phyloP scores from a whole-genome alignment of 768 basidiomycete species.

The Trametes coccinea region DNA sequence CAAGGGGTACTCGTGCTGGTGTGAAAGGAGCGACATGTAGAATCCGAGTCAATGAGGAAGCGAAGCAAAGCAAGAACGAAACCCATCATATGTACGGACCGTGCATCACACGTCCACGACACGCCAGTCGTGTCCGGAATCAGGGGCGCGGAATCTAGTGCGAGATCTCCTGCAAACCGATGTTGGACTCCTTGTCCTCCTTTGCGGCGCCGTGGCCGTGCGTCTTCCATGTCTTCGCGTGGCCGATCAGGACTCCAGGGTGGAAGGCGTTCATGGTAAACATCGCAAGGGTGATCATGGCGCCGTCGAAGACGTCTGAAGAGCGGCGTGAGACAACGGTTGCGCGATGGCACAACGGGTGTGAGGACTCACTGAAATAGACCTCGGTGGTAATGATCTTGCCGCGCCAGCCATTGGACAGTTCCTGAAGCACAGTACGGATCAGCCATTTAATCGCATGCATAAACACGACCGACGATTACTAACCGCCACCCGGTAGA shows the following conservation, averaged over 20 bases:
- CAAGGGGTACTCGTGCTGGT: no score
- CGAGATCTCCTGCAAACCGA: no score
- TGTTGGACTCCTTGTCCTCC: background rate
- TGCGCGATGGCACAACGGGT: background rate
- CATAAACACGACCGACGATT: constrained; percentile 26
- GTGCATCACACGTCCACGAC: no score
- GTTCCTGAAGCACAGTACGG: constrained; percentile 24
- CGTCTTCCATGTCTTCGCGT: constrained; percentile 4
- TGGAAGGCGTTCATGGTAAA: constrained; percentile 36
- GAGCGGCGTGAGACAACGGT: background rate
- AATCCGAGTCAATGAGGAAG: no score
- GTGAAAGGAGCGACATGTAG: no score
- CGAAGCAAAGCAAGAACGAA: no score
- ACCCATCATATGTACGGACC: no score
- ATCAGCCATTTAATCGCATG: no score
- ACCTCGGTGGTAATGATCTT: constrained; percentile 47
- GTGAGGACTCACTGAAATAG: constrained; percentile 40
- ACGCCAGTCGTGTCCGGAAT: no score
- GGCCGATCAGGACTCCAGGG: constrained; percentile 31
- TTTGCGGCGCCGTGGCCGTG: background rate
- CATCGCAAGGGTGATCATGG: constrained; percentile 35
- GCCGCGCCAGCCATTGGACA: constrained; percentile 51
- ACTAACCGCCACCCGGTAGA: constrained; percentile 43
- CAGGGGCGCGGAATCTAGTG: no score
- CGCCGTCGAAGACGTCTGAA: constrained; percentile 34